These are phyloP conservation scores for Odontarrhena argentea DNA, from an alignment of 345 rosid species.

Conservation along the genomic window DNA sequence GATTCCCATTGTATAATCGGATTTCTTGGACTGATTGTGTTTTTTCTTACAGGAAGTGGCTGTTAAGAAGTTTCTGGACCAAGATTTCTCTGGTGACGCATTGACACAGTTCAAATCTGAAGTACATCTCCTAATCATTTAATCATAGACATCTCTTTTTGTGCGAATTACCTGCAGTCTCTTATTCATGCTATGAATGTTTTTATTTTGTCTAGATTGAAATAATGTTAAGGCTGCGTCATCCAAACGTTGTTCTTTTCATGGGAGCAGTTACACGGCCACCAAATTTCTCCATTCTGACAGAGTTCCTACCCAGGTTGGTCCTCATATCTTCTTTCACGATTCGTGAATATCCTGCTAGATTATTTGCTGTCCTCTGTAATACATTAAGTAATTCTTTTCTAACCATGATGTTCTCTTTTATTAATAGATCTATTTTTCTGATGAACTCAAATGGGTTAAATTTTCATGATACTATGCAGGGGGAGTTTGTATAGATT, in stretches of 20 bases:
- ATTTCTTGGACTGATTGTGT: slow-evolving; percentile 30
- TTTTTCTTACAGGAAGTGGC: slow-evolving; percentile 85
- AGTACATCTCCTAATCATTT: slow-evolving; percentile 46
- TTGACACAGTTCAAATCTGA: slow-evolving; percentile 87
- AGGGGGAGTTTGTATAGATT: slow-evolving; percentile 96
- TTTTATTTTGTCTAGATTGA: slow-evolving; percentile 59
- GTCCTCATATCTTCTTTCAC: slow-evolving; percentile 22
- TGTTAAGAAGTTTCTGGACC: slow-evolving; percentile 89
- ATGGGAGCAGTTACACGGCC: slow-evolving; percentile 97
- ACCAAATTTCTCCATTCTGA: slow-evolving; percentile 90
- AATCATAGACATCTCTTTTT: slow-evolving; percentile 9
- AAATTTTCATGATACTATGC: slow-evolving; percentile 32
- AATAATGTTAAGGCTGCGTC: slow-evolving; percentile 92
- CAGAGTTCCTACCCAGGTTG: slow-evolving; percentile 97
- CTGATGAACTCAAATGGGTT: slow-evolving; percentile 7
- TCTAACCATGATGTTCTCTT: slow-evolving; percentile 1
- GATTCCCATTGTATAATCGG: slow-evolving; percentile 12
- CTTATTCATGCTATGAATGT: slow-evolving; percentile 12
- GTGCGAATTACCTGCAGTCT: slow-evolving; percentile 15
- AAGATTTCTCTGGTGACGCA: slow-evolving; percentile 91
- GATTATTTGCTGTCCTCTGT: slow-evolving; percentile 7
- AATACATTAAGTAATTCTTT: slow-evolving; percentile 8
- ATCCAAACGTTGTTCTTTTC: slow-evolving; percentile 97
- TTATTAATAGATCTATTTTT: slow-evolving; percentile 8
- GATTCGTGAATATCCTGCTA: slow-evolving; percentile 10